Evolutionary conservation across 169 alveolate species (phyloP), one percentile per base, ranked within the genome.

Genomic region (Plasmodium blacklocki): DNA sequence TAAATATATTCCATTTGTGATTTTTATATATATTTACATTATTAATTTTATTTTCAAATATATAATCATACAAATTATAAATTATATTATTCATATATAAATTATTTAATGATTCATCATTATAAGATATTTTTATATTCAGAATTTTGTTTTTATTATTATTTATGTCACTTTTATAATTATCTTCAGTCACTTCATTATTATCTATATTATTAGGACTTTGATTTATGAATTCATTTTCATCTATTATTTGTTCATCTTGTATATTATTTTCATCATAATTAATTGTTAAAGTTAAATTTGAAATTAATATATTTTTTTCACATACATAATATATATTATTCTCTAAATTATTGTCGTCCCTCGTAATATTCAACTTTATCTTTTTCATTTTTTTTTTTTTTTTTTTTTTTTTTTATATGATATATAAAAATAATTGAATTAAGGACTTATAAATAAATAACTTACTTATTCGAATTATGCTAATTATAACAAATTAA

Each of bases 251-350:
- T 71, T 71, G 88, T 4, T 71, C 92, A 19, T 86, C 87, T 0
- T 59, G 70, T 26, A 72, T 23, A 60, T 71, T 47, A 86, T 86
- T 86, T 72, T 86, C 88, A 5, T 86, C 87, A 86, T 54, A 86
- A 73, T 62, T 86, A 29, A 86, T 86, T 15, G 92, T 86, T 3
- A 86, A 64, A 39, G 71, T 86, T 59, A 86, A 56, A 23, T 67
- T 71, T 8, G 92, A 86, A 9, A 86, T 86, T 23, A 86, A 6
- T n/a, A 86, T 86, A 49, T 72, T 86, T 49, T 72, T 71, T n/a
- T 86, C 92, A 56, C 92, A 86, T 26, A 86, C 92, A 32, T 86
- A 86, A 74, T 86, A 86, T 47, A 86, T 86, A 52, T 86, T 86
- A 18, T 49, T 86, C 50, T 86, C 88, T 26, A 86, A 26, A 52